These are phyloP conservation scores for Sistotremastrum niveocremeum DNA, from an alignment of 768 basidiomycete species.

Conservation along the genomic window DNA sequence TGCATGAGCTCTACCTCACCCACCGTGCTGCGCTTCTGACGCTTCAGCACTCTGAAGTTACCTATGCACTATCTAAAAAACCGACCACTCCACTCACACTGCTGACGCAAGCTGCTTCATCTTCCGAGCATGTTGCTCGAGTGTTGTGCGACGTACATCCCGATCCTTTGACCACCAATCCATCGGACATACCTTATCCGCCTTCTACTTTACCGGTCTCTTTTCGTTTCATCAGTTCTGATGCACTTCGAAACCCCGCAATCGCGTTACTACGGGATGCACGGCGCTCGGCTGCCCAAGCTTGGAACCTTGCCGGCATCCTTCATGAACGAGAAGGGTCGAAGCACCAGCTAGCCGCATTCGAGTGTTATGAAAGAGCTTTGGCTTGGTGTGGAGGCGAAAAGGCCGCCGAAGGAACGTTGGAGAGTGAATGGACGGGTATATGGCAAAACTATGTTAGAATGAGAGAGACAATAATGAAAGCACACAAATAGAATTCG, in stretches of 20 bases:
- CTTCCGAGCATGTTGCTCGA: constrained; percentile 50
- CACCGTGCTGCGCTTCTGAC: constrained; percentile 65
- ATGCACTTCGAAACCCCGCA: constrained; percentile 41
- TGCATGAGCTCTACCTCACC: constrained; percentile 53
- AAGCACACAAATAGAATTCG: neutral
- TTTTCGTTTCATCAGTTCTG: constrained; percentile 33
- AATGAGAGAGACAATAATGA: constrained; percentile 19
- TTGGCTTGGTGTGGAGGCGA: constrained; percentile 49
- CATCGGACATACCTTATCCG: constrained; percentile 21
- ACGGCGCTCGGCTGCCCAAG: constrained; percentile 55
- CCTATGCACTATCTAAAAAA: constrained; percentile 34
- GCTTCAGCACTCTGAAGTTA: constrained; percentile 61
- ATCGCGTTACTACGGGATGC: constrained; percentile 50
- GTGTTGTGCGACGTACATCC: constrained; percentile 33
- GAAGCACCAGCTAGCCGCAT: constrained; percentile 23
- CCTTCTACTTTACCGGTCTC: constrained; percentile 28
- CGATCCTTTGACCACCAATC: constrained; percentile 20
- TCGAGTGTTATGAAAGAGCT: constrained; percentile 57
- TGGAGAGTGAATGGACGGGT: constrained; percentile 47
- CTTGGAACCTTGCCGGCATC: constrained; percentile 63
- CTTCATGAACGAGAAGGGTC: constrained; percentile 36
- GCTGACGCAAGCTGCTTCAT: constrained; percentile 48
- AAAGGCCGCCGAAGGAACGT: constrained; percentile 33
- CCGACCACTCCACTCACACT: constrained; percentile 36
- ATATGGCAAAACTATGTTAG: constrained; percentile 51